phyloP scores from a whole-genome alignment of 2,329 filamentous ascomycete genomes.

The Thelonectria rubi region DNA sequence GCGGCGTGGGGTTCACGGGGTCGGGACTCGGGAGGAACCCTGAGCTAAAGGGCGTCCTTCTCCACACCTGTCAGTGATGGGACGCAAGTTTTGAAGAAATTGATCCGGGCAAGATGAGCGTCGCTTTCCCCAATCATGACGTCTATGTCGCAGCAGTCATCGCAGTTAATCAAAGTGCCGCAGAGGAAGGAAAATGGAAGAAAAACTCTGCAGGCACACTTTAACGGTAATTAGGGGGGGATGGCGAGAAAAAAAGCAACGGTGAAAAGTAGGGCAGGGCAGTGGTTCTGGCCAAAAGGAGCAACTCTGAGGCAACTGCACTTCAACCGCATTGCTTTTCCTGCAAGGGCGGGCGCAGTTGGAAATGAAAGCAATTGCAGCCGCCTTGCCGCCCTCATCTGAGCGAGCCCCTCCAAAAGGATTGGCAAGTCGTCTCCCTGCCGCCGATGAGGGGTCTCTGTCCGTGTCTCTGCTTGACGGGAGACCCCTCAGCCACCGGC shows the following conservation, averaged over 20 bases:
- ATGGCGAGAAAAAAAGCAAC: slow-evolving; percentile 4
- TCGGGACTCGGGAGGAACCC: slow-evolving; percentile 45
- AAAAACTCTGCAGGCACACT: slow-evolving; percentile 13
- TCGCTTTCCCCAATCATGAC: not conserved
- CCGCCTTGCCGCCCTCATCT: not conserved
- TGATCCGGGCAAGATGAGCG: not conserved
- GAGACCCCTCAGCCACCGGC: slow-evolving; percentile 12
- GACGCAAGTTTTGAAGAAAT: slow-evolving; percentile 21
- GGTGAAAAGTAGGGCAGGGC: not conserved
- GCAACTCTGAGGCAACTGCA: slow-evolving; percentile 18
- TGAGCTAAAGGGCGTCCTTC: slow-evolving; percentile 32
- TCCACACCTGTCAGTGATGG: slow-evolving; percentile 37
- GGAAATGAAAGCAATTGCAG: not conserved
- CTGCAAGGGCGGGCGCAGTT: slow-evolving; percentile 21
- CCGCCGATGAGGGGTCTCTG: slow-evolving; percentile 7
- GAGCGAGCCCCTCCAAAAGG: slow-evolving; percentile 14
- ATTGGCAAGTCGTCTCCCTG: not conserved
- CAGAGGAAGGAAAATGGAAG: too few relatives aligned
- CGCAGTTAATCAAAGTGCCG: too few relatives aligned
- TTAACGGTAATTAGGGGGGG: not conserved
- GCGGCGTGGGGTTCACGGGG: slow-evolving; percentile 35
- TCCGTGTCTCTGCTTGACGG: not conserved
- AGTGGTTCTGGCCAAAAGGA: not conserved
- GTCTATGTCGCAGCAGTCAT: not conserved
- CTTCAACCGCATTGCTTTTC: slow-evolving; percentile 12